Evolutionary conservation across 1,139 yeast genomes (phyloP), one percentile per base, ranked within the genome.

Genomic region (Nakaseomyces glabratus): DNA sequence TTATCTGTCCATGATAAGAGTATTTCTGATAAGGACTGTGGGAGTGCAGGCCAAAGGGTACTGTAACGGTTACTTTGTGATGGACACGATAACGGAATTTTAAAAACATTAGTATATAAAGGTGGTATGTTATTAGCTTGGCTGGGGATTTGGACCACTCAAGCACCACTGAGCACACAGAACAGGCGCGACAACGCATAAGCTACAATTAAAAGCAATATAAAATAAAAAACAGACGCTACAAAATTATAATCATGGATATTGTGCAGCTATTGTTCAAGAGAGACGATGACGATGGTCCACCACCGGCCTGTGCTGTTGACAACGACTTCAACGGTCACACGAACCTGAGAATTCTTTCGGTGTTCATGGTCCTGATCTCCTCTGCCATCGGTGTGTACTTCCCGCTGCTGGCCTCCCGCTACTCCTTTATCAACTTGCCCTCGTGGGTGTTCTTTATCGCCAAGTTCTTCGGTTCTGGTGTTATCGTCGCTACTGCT

Each of bases 401-500:
- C 42, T 68, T 77, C 55, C 85, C 85, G 4, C 52, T 78, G 4
- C 49, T 77, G 20, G 65, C 80, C 1, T 72, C 81, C 16, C 63
- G 60, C 43, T 69, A 68, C 51, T 70, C 76, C 3, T 65, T 65
- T 46, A 61, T 76, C 31, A 62, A 69, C 42, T 51, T 74, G 45
- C 85, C 78, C 2, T 47, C 65, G 20, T 68, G 75, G 73, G 69
- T 76, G 37, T 84, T 49, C 39, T 73, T 81, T 51, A 61, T 77
- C 29, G 82, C 86, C 36, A 82, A 82, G 51, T 82, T 72, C 62
- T 85, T 86, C 55, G 96, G 96, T 41, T 79, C 94, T 1, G 96
- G 96, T 34, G 95, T 86, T 34, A 86, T 86, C 52, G 68, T 85
- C 7, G 90, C 95, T 1, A 86, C 95, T 1, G 86, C 94, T 0